Conservation (phyloP, 1,284 basidiomycete genomes). For the Ceratobasidium sp. region DNA sequence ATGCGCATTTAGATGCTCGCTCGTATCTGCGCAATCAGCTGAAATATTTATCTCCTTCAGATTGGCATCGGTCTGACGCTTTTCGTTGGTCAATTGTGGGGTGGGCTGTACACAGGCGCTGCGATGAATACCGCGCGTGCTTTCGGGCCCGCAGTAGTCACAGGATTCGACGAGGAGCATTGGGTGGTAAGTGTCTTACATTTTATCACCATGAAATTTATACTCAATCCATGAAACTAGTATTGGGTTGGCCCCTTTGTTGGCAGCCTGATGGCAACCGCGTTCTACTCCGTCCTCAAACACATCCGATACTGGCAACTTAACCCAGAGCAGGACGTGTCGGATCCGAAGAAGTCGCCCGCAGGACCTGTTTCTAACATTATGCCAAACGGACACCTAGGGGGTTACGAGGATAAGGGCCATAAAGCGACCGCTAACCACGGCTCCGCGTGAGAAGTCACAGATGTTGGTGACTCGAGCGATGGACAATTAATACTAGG, state of each 20-base stretch:
- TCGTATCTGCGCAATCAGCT: constrained; percentile 49
- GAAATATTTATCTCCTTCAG: constrained; percentile 51
- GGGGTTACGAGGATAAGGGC: no score
- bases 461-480: no score
- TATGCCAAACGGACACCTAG: constrained; percentile 6
- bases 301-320: constrained; percentile 63
- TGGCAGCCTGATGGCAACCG: constrained; percentile 52
- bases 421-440: no score
- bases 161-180: constrained; percentile 62
- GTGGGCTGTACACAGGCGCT: constrained; percentile 67
- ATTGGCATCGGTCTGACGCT: constrained; percentile 77
- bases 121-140: constrained; percentile 77
- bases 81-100: constrained; percentile 73
- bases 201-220: neutral
- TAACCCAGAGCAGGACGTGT: constrained; percentile 64
- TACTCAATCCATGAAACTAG: neutral
- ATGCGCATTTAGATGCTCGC: constrained; percentile 76
- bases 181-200: constrained; percentile 54
- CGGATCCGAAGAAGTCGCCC: constrained; percentile 57
- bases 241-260: constrained; percentile 53
- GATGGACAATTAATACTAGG: no score
- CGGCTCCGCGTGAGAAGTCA: no score
- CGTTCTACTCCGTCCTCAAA: constrained; percentile 52
- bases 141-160: constrained; percentile 77
- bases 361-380: constrained; percentile 51